Evolutionary conservation across 169 alveolate genomes (phyloP).

Genomic region (Plasmodium vinckei): DNA sequence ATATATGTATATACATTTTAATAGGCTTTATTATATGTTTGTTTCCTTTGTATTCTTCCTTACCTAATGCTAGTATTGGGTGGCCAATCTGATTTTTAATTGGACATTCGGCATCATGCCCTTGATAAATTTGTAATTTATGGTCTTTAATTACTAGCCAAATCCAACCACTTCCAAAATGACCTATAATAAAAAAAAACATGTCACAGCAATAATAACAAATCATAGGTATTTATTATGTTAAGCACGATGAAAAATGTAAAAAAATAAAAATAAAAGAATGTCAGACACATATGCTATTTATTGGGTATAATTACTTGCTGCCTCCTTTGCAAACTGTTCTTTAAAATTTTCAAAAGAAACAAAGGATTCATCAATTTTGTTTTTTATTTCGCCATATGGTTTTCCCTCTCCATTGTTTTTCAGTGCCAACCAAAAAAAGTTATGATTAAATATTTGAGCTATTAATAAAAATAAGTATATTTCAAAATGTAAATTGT

Average conservation of each 20-base stretch:
- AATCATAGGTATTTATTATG: not conserved
- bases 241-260: not conserved
- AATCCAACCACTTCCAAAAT: conserved; percentile 96
- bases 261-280: not conserved
- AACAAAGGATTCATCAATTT: conserved; percentile 90
- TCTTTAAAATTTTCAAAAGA: conserved; percentile 87
- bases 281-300: not conserved
- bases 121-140: conserved; percentile 86
- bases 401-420: conserved; percentile 93
- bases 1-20: no score
- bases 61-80: conserved; percentile 89
- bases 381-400: conserved; percentile 83
- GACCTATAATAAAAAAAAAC: conserved; percentile 46
- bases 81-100: conserved; percentile 83
- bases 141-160: conserved; percentile 87
- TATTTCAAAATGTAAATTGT: conserved; percentile 3
- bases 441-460: conserved; percentile 81
- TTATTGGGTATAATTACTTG: conserved; percentile 16
- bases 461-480: conserved; percentile 34
- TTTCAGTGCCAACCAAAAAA: conserved; percentile 87
- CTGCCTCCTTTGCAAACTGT: conserved; percentile 79
- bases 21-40: not conserved
- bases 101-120: conserved; percentile 92
- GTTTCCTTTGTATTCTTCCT: not conserved
- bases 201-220: not conserved